These are phyloP conservation scores for Neofusicoccum cordaticola DNA, from an alignment of 2,329 filamentous ascomycete species.

Conservation along the genomic window DNA sequence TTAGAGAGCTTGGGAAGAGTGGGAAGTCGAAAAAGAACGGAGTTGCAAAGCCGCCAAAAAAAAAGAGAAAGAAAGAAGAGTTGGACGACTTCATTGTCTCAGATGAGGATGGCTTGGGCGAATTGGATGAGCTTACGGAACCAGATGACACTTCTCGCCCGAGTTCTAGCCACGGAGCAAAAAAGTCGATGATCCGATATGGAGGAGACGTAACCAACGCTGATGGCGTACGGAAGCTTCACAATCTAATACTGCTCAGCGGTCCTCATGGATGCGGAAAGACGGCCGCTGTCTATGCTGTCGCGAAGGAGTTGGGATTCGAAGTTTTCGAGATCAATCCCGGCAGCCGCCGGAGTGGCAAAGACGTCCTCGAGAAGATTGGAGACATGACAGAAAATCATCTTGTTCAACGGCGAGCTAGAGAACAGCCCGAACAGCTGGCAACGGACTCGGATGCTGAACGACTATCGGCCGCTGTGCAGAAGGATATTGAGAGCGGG, in stretches of 20 bases:
- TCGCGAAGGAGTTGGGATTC: conserved; percentile 86
- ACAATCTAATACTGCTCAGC: conserved; percentile 82
- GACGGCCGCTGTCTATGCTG: conserved; percentile 86
- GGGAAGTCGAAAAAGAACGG: conserved; percentile 17
- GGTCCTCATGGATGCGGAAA: conserved; percentile 90
- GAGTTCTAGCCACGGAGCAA: conserved; percentile 28
- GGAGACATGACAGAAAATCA: conserved; percentile 98
- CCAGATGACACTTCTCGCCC: conserved; percentile 44
- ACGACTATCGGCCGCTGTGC: conserved; percentile 45
- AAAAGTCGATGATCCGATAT: conserved; percentile 36
- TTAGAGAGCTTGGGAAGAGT: conserved; percentile 30
- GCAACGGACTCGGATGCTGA: conserved; percentile 36
- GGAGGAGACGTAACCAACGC: conserved; percentile 31
- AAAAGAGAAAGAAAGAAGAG: conserved; percentile 54
- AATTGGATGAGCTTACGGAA: conserved; percentile 65
- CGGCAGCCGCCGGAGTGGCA: conserved; percentile 77
- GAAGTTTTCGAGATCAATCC: conserved; percentile 95
- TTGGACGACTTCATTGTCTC: conserved; percentile 36
- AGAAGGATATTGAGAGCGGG: conserved; percentile 61
- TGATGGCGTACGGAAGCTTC: conserved; percentile 48
- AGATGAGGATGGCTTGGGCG: conserved; percentile 25
- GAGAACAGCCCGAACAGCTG: conserved; percentile 8
- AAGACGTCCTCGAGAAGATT: conserved; percentile 85
- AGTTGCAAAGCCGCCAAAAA: conserved; percentile 46
- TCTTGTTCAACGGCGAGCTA: conserved; percentile 61